Evolutionary conservation across 2,329 filamentous ascomycete genomes (phyloP).

Genomic region (Phoma sp.): DNA sequence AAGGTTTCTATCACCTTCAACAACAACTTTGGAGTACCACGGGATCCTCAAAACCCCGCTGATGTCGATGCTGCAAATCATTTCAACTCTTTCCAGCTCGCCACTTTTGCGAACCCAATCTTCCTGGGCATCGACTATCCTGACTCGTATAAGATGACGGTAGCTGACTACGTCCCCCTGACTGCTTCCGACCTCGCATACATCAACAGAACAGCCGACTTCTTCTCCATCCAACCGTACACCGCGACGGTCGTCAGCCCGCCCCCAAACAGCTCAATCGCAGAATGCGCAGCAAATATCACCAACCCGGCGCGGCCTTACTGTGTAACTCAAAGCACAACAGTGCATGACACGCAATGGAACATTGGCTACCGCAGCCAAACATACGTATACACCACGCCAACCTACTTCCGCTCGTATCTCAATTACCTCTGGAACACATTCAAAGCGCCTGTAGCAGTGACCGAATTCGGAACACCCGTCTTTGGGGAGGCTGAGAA

Average conservation of each 20-base stretch:
- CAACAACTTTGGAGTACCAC: conserved; percentile 47
- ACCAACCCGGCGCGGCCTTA: conserved; percentile 57
- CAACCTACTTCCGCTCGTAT: conserved; percentile 62
- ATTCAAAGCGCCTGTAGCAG: conserved; percentile 56
- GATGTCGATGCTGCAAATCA: conserved; percentile 56
- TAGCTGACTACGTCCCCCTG: conserved; percentile 52
- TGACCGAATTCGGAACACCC: conserved; percentile 65
- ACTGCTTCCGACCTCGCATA: conserved; percentile 54
- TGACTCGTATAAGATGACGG: conserved; percentile 46
- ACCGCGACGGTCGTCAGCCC: conserved; percentile 61
- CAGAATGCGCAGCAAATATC: conserved; percentile 56
- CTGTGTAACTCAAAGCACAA: conserved; percentile 58
- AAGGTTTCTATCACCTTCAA: conserved; percentile 59
- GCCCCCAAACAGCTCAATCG: conserved; percentile 52
- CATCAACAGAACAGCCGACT: conserved; percentile 56
- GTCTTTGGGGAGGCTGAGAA: conserved; percentile 57
- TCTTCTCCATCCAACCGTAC: conserved; percentile 65
- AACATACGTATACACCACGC: conserved; percentile 64
- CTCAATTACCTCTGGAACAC: conserved; percentile 66
- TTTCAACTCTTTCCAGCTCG: conserved; percentile 52
- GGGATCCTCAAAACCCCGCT: conserved; percentile 45
- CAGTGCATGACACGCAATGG: conserved; percentile 59
- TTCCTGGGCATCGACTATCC: conserved; percentile 61
- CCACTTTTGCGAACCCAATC: conserved; percentile 59
- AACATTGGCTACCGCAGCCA: conserved; percentile 63